Evolutionary conservation across 2,329 filamentous ascomycete genomes (phyloP).

Genomic region (Geosmithia morbida): DNA sequence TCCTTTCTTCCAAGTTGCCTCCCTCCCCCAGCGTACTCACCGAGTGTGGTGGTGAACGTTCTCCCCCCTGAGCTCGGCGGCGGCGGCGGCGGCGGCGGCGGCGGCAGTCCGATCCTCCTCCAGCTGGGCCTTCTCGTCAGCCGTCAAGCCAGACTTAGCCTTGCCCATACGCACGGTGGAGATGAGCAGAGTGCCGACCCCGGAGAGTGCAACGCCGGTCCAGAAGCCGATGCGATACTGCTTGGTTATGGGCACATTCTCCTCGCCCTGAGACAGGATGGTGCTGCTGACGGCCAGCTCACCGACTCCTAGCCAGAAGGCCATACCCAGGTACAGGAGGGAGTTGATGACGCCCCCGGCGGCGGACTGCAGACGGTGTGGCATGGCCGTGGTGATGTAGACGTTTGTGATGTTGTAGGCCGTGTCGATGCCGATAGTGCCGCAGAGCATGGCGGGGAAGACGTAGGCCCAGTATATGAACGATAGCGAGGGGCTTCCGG

Average conservation of each 20-base stretch:
- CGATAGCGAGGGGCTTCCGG: slow-evolving; percentile 7
- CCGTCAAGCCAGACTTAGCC: slow-evolving; percentile 40
- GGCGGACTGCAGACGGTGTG: slow-evolving; percentile 51
- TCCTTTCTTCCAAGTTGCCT: too few species aligned
- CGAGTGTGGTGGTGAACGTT: background rate
- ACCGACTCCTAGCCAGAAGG: slow-evolving; percentile 54
- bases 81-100: background rate
- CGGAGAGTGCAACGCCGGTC: slow-evolving; percentile 45
- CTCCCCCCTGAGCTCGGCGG: background rate
- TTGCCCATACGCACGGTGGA: slow-evolving; percentile 40
- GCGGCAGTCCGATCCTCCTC: slow-evolving; percentile 4
- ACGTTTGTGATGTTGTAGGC: slow-evolving; percentile 63
- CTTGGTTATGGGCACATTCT: slow-evolving; percentile 21
- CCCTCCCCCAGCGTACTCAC: too few species aligned
- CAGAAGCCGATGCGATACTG: slow-evolving; percentile 55
- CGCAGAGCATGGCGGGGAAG: slow-evolving; percentile 55
- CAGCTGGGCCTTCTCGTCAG: slow-evolving; percentile 33
- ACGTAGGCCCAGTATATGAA: slow-evolving; percentile 55
- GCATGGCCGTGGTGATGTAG: slow-evolving; percentile 62
- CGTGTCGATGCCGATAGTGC: slow-evolving; percentile 61
- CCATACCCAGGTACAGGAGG: slow-evolving; percentile 57
- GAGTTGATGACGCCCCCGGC: slow-evolving; percentile 60
- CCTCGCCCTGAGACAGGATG: slow-evolving; percentile 9
- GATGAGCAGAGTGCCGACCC: slow-evolving; percentile 34
- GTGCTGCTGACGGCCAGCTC: slow-evolving; percentile 47